Evolutionary conservation across 805 yeast genomes (phyloP).

Genomic region (Maudiozyma serrabonitensis): DNA sequence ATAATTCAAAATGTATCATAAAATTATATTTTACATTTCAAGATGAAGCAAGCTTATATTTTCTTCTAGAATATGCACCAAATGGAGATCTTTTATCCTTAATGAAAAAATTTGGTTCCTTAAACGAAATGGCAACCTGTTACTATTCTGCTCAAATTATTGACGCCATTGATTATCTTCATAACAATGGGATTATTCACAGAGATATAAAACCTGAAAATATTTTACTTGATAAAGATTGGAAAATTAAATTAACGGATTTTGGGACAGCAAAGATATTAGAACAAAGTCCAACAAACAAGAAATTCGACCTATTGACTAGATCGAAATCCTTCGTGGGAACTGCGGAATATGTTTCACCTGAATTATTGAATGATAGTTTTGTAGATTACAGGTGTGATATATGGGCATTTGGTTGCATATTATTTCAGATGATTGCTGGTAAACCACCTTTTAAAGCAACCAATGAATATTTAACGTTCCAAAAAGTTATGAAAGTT

Average conservation of each 20-base stretch:
- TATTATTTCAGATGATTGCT: slow-evolving; percentile 88
- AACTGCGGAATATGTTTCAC: slow-evolving; percentile 77
- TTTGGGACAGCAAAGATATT: slow-evolving; percentile 76
- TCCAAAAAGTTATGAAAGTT: slow-evolving; percentile 70
- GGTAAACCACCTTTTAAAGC: slow-evolving; percentile 87
- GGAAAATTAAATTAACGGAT: slow-evolving; percentile 64
- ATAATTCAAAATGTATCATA: slow-evolving; percentile 50
- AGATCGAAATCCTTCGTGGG: slow-evolving; percentile 78
- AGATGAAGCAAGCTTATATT: slow-evolving; percentile 62
- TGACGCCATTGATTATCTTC: slow-evolving; percentile 66
- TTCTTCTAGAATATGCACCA: slow-evolving; percentile 69
- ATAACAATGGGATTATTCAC: slow-evolving; percentile 65
- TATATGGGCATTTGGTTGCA: slow-evolving; percentile 98
- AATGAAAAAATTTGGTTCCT: slow-evolving; percentile 58
- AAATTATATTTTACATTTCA: slow-evolving; percentile 71
- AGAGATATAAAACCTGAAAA: slow-evolving; percentile 82
- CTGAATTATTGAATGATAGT: slow-evolving; percentile 66
- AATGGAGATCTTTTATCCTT: slow-evolving; percentile 66
- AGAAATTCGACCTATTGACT: slow-evolving; percentile 57
- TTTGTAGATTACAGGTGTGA: slow-evolving; percentile 88
- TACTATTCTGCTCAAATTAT: slow-evolving; percentile 67
- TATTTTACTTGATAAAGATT: slow-evolving; percentile 51
- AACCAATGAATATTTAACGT: slow-evolving; percentile 69
- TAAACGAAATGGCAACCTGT: slow-evolving; percentile 57
- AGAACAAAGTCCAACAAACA: slow-evolving; percentile 36